Evolutionary conservation across 176 grass and related monocot genomes (phyloP).

Genomic region (Zea luxurians): DNA sequence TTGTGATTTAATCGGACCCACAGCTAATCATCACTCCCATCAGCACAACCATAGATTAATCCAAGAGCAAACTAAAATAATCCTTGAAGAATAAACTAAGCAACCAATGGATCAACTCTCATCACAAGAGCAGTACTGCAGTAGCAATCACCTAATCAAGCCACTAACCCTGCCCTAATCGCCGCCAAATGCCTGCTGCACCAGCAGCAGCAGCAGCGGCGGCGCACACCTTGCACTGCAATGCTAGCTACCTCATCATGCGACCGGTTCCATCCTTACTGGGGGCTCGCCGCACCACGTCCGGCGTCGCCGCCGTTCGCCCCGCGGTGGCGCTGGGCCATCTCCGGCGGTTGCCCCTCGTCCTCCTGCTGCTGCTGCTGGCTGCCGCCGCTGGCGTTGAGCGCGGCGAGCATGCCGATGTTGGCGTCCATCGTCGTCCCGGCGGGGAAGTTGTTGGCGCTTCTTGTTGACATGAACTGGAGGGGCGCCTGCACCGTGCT

Average conservation of each 20-base stretch:
- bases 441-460: constrained; percentile 47
- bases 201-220: background rate
- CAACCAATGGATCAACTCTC: constrained; percentile 37
- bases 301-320: constrained; percentile 46
- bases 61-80: constrained; percentile 47
- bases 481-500: constrained; percentile 69
- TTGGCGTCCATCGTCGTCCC: constrained; percentile 60
- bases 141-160: constrained; percentile 49
- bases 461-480: constrained; percentile 57
- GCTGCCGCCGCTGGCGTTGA: constrained; percentile 58
- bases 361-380: constrained; percentile 36
- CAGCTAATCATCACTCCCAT: constrained; percentile 50
- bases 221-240: background rate
- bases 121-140: constrained; percentile 34
- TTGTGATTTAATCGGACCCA: constrained; percentile 39
- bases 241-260: background rate
- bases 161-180: constrained; percentile 37
- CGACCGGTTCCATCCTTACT: constrained; percentile 30
- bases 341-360: background rate
- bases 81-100: constrained; percentile 49
- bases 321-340: constrained; percentile 42
- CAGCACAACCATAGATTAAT: constrained; percentile 51
- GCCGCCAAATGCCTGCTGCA: constrained; percentile 28
- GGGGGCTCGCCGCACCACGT: constrained; percentile 45
- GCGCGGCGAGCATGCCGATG: constrained; percentile 81